Evolutionary conservation across 2,329 filamentous ascomycete genomes (phyloP).

Genomic region (Fusarium sambucinum): DNA sequence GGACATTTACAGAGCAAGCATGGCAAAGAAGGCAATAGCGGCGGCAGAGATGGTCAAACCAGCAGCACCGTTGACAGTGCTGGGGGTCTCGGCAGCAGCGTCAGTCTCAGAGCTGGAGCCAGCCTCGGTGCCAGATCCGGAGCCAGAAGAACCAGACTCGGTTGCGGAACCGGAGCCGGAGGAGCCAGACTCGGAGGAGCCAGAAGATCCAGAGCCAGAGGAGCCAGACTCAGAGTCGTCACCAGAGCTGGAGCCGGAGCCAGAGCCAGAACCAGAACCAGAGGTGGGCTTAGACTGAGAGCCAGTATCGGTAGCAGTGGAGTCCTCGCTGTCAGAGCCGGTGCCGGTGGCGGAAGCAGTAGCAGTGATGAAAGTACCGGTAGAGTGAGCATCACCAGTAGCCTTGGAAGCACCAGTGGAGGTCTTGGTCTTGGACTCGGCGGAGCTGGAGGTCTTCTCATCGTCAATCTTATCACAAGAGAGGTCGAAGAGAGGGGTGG

Average conservation of each 20-base stretch:
- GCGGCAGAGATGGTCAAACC: conserved; percentile 36
- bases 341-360: conserved; percentile 59
- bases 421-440: conserved; percentile 43
- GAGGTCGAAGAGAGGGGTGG: conserved; percentile 65
- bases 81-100: conserved; percentile 39
- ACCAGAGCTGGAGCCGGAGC: conserved; percentile 17
- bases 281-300: conserved; percentile 28
- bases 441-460: conserved; percentile 35
- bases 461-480: conserved; percentile 60
- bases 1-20: conserved; percentile 45
- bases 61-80: conserved; percentile 33
- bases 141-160: conserved; percentile 29
- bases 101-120: conserved; percentile 22
- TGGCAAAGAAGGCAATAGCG: conserved; percentile 39
- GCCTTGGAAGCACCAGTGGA: conserved; percentile 21
- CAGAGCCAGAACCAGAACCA: no score
- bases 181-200: conserved; percentile 15
- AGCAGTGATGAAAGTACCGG: conserved; percentile 58
- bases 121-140: conserved; percentile 31
- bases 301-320: conserved; percentile 50
- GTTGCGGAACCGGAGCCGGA: conserved; percentile 10
- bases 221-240: conserved; percentile 9
- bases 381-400: conserved; percentile 42
- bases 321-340: conserved; percentile 62
- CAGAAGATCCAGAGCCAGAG: not conserved